phyloP scores from a whole-genome alignment of 2,329 filamentous ascomycete species.

The Rasamsonia emersonii region DNA sequence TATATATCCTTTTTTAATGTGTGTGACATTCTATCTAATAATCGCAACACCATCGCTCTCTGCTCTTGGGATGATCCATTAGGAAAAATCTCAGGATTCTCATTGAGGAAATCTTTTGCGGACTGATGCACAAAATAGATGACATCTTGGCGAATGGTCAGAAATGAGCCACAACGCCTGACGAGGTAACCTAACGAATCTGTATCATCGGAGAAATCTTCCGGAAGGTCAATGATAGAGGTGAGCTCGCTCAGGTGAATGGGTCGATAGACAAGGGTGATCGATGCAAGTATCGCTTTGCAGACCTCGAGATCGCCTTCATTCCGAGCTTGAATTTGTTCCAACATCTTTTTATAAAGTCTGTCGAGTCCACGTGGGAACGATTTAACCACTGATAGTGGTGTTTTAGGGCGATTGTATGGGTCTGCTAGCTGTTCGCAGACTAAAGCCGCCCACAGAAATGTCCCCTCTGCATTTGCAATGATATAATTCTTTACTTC shows the following conservation, averaged over 20 bases:
- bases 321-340: slow-evolving; percentile 9
- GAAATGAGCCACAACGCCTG: slow-evolving; percentile 31
- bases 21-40: slow-evolving; percentile 21
- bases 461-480: slow-evolving; percentile 31
- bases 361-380: background rate
- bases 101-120: slow-evolving; percentile 34
- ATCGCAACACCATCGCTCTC: slow-evolving; percentile 24
- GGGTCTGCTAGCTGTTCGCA: slow-evolving; percentile 23
- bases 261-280: slow-evolving; percentile 24
- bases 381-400: slow-evolving; percentile 9
- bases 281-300: slow-evolving; percentile 23
- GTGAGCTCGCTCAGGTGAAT: slow-evolving; percentile 25
- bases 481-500: slow-evolving; percentile 16
- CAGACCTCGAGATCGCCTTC: slow-evolving; percentile 20
- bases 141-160: slow-evolving; percentile 21
- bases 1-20: slow-evolving; percentile 31
- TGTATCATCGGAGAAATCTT: slow-evolving; percentile 7
- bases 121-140: slow-evolving; percentile 37
- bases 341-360: background rate
- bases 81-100: slow-evolving; percentile 21
- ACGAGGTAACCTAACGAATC: slow-evolving; percentile 28
- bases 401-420: too few relatives aligned
- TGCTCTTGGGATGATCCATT: slow-evolving; percentile 18
- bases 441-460: slow-evolving; percentile 39
- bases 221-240: slow-evolving; percentile 13